Base-by-base conservation (phyloP, 2,329 filamentous ascomycete species). In the Alternaria sp. region DNA sequence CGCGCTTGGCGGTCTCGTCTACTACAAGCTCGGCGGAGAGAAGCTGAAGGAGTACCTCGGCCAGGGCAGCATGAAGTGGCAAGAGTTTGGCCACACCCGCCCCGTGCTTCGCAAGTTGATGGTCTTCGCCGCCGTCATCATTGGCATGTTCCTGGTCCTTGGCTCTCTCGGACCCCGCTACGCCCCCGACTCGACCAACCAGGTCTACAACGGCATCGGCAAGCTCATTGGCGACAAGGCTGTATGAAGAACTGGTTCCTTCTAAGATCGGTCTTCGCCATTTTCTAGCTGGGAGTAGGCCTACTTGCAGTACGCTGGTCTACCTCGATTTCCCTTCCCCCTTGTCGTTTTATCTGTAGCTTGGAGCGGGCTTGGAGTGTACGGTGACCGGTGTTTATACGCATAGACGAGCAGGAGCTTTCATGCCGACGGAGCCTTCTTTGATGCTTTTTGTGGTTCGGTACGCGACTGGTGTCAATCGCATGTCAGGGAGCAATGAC, bases 11-110 rank as follows among this genome's bases (percentile, higher is more conserved):
- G 92, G 92, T 75, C 91, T 96, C 83, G 82, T 93, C 70, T 93
- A 93, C 86, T 95, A 93, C 86, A 94, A 94, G 87, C 89, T 95
- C 64, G 92, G 92, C 61, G 88, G 87, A 62, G 93, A 97, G 64
- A 91, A 93, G 80, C 83, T 97, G 77, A 94, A 91, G 86, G 91
- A 91, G 77, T 93, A 95, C 80, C 82, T 91, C 63, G 85, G 86
- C 65, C 90, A 93, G 72, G 90, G 86, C 58, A 86, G 86, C 76
- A 91, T 93, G 78, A 87, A 90, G 65, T 97, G 93, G 93, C 90
- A 91, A 55, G 93, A 97, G 76, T 93, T 96, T 72, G 93, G 93
- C 62, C 88, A 88, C 73, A 86, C 86, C 69, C 91, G 90, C 77
- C 94, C 94, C 12, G 87, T 89, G 50, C 85, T 92, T 74, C 91